Evolutionary conservation across 805 yeast species (phyloP).

Genomic region (Ogataea pignaliae): DNA sequence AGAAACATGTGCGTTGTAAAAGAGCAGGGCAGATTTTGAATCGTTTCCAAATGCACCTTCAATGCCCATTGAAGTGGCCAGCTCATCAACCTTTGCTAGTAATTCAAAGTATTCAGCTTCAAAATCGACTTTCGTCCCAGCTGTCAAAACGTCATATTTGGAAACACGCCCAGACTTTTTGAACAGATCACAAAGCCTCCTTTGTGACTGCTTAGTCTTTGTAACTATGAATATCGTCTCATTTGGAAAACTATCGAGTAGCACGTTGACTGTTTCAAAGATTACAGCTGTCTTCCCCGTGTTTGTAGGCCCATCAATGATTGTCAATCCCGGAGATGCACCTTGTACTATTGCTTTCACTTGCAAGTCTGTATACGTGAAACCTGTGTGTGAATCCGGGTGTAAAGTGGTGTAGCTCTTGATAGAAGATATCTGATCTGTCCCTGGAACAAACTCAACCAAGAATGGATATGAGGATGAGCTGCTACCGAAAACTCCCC

Average conservation of each 20-base stretch:
- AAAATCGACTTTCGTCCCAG: slow-evolving; percentile 9
- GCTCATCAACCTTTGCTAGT: slow-evolving; percentile 23
- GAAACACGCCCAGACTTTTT: not conserved
- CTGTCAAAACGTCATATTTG: not conserved
- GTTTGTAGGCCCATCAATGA: slow-evolving; percentile 18
- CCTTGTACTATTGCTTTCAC: slow-evolving; percentile 4
- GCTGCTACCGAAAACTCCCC: too few relatives aligned
- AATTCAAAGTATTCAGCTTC: slow-evolving; percentile 16
- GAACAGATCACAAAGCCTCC: slow-evolving; percentile 11
- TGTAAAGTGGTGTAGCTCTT: not conserved
- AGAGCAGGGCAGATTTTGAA: slow-evolving; percentile 31
- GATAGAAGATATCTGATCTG: not conserved
- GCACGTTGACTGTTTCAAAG: slow-evolving; percentile 18
- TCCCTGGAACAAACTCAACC: not conserved
- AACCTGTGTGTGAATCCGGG: too few relatives aligned
- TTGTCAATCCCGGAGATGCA: slow-evolving; percentile 10
- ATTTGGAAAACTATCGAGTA: slow-evolving; percentile 18
- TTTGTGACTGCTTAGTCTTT: slow-evolving; percentile 2
- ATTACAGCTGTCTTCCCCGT: slow-evolving; percentile 32
- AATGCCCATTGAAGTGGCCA: slow-evolving; percentile 27
- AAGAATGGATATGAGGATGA: not conserved
- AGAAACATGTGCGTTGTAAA: slow-evolving; percentile 25
- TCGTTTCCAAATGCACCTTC: slow-evolving; percentile 36
- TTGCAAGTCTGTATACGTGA: slow-evolving; percentile 2
- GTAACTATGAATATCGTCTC: slow-evolving; percentile 30